Evolutionary conservation across 1,284 basidiomycete genomes (phyloP), one percentile per base, ranked within the genome.

Genomic region (Rhodotorula mucilaginosa): DNA sequence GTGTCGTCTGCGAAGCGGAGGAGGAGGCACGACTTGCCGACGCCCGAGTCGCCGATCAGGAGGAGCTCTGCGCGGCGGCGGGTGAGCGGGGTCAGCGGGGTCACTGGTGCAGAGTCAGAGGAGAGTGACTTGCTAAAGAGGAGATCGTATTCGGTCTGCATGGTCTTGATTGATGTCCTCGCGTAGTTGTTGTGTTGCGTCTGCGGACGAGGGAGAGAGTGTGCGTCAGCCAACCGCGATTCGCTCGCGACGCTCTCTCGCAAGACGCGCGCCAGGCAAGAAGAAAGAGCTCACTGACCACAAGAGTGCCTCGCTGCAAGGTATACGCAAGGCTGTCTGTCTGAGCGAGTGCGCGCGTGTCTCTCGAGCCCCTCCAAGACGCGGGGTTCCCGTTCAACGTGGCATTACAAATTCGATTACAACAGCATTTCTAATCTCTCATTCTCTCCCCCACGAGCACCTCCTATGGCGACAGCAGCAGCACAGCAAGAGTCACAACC

Each of bases 91-190:
- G 48, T 12, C 18, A 39, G 23, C 47, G 51, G 12, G 58, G 52
- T 56, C 21, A 31, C n/a, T 26, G 26, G 34, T 34, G 6, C 34
- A 34, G 34, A 8, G 15, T 19, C 12, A 47, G 2, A 26, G 10
- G 16, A 13, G 29, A 15, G 13, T 5, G 18, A 71, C 74, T 56
- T 12, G 69, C 72, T 96, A 88, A 97, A 97, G 81, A 97, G 92
- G 80, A 92, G 95, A 85, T 97, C 93, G 88, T 96, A 96, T 84
- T 93, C 93, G 83, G 89, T 90, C 57, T 75, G 71, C 71, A 73
- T 75, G 29, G 70, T 72, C 10, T 7, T 23, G 12, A 16, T 34
- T 21, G 15, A 29, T 19, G 18, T 26, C 34, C 26, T 26, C 26
- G n/a, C 44, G 48, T 21, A 21, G n/a, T 47, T 49, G 10, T 47